Evolutionary conservation across 2,329 filamentous ascomycete genomes (phyloP).

Genomic region (Lasiodiplodia theobromae): DNA sequence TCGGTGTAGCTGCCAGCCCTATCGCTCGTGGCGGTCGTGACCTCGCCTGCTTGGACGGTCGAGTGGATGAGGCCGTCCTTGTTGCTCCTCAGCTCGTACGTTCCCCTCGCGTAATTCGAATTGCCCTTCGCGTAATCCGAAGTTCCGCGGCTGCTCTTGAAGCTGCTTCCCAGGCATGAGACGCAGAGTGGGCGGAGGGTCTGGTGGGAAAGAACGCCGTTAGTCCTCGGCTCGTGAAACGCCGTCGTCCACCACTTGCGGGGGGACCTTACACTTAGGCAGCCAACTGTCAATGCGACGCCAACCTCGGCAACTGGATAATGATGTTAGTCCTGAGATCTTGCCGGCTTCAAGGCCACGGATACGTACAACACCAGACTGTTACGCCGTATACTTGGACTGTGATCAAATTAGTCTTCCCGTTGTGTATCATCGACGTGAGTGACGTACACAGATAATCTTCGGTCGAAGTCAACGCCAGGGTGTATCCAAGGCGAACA

Average conservation of each 20-base stretch:
- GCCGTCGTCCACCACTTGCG: neutral
- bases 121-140: neutral
- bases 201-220: neutral
- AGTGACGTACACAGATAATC: neutral
- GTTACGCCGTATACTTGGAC: neutral
- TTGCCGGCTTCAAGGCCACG: neutral
- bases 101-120: neutral
- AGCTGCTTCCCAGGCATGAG: neutral
- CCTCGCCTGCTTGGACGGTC: neutral
- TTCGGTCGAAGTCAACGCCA: neutral
- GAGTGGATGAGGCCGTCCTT: constrained; percentile 4
- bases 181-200: neutral
- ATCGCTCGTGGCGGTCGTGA: neutral
- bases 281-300: constrained; percentile 8
- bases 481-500: neutral
- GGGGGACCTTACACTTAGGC: neutral
- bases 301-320: neutral
- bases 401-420: too few species aligned
- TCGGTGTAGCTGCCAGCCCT: neutral
- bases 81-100: constrained; percentile 1
- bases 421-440: too few species aligned
- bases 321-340: neutral
- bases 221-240: neutral
- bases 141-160: neutral
- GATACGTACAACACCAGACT: neutral